A percentile compares a stretch with the other conserved stretches of the same genome.
phyloP scores from a whole-genome alignment of 768 basidiomycete genomes.

The Lenzites betulinus region DNA sequence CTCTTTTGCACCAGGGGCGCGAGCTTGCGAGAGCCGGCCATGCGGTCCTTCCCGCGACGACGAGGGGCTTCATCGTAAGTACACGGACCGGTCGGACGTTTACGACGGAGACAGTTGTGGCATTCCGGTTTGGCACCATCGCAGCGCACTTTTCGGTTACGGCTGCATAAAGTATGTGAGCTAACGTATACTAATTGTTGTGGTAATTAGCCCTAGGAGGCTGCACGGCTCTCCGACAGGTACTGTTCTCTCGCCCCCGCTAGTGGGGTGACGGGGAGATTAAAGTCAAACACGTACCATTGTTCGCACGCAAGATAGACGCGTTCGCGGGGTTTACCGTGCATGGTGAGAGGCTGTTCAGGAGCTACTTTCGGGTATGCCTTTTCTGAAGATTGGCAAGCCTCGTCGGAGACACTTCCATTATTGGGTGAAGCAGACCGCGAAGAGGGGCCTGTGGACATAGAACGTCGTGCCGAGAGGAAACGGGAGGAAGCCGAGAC shows the following conservation, averaged over 20 bases:
- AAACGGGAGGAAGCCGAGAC: too few relatives aligned
- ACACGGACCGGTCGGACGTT: conserved; percentile 43
- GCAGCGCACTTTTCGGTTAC: conserved; percentile 77
- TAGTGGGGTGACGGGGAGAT: not conserved
- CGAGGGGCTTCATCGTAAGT: conserved; percentile 71
- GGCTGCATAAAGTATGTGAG: conserved; percentile 55
- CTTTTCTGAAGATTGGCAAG: too few relatives aligned
- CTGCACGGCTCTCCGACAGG: too few relatives aligned
- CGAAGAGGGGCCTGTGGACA: too few relatives aligned
- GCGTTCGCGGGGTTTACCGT: conserved; percentile 73
- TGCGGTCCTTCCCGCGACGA: conserved; percentile 78
- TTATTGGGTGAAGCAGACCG: too few relatives aligned
- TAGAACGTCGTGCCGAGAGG: too few relatives aligned
- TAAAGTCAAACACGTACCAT: conserved; percentile 49
- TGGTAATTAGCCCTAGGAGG: too few relatives aligned
- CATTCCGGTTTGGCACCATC: conserved; percentile 78
- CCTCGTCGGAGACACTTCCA: too few relatives aligned
- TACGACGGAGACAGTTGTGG: conserved; percentile 65
- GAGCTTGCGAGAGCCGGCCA: conserved; percentile 71
- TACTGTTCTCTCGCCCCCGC: too few relatives aligned
- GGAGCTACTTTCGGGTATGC: conserved; percentile 64
- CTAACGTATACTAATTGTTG: too few relatives aligned
- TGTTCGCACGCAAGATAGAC: conserved; percentile 82
- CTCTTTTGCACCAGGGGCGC: conserved; percentile 28
- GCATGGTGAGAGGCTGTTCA: conserved; percentile 74